Evolutionary conservation across 208 protist genomes (phyloP).

Genomic region (Zelonia costaricensis): DNA sequence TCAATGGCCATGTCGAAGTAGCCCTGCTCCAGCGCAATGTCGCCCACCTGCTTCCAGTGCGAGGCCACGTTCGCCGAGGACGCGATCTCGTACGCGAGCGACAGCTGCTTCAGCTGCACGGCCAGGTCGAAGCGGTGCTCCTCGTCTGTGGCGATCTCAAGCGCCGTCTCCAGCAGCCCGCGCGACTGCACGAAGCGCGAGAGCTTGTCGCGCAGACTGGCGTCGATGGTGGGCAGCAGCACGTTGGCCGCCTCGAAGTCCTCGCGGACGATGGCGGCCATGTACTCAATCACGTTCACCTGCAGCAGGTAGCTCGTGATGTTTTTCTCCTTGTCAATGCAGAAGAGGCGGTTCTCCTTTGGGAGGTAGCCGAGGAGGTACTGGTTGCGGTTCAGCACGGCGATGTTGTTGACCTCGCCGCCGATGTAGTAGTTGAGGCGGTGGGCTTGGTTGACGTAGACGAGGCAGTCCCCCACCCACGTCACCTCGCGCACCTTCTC

Average conservation of each 20-base stretch:
- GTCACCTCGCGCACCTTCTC: conserved; percentile 91
- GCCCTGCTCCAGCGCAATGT: conserved; percentile 85
- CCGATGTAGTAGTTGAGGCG: conserved; percentile 98
- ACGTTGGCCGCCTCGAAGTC: conserved; percentile 92
- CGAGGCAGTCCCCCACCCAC: conserved; percentile 98
- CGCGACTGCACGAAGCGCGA: conserved; percentile 95
- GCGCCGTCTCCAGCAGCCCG: conserved; percentile 90
- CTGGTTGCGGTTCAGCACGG: conserved; percentile 89
- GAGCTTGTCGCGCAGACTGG: conserved; percentile 81
- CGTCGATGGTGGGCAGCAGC: conserved; percentile 87
- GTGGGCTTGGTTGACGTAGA: conserved; percentile 95
- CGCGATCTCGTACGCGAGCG: conserved; percentile 82
- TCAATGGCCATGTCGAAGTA: conserved; percentile 87
- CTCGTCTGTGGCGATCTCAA: conserved; percentile 94
- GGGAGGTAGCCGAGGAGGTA: conserved; percentile 96
- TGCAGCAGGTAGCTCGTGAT: conserved; percentile 93
- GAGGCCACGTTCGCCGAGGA: conserved; percentile 47
- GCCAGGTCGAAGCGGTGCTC: conserved; percentile 97
- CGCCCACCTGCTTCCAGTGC: conserved; percentile 96
- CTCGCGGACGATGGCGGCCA: conserved; percentile 95
- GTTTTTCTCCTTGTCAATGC: conserved; percentile 95
- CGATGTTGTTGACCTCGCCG: conserved; percentile 92
- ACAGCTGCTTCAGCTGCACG: conserved; percentile 84
- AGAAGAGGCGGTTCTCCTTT: conserved; percentile 95
- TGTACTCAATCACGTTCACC: conserved; percentile 96